A percentile compares a stretch with the other conserved stretches of the same genome.
phyloP scores from a whole-genome alignment of 163 green algal species.

The Coccomyxa subellipsoidea region DNA sequence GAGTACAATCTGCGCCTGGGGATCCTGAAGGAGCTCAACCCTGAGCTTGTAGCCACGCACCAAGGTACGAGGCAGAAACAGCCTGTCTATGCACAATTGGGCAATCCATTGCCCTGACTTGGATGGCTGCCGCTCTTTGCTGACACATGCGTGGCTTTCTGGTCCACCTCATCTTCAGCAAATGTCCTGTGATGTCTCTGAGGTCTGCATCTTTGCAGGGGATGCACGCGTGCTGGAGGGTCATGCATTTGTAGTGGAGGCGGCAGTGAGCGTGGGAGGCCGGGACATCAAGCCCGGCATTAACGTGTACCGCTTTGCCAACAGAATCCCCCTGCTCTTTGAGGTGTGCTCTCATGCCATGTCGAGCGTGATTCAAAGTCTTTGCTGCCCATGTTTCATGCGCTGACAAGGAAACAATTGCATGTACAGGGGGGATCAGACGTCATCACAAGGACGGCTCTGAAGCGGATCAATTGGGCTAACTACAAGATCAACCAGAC shows the following conservation, averaged over 20 bases:
- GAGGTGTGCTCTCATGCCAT: conserved; percentile 50
- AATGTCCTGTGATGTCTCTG: too few relatives aligned
- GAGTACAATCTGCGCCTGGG: conserved; percentile 98
- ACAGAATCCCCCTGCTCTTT: conserved; percentile 97
- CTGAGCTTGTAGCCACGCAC: conserved; percentile 91
- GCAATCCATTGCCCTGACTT: neutral
- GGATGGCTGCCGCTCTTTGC: too few relatives aligned
- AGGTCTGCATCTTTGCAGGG: too few relatives aligned
- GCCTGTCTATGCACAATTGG: neutral
- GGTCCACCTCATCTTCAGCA: neutral
- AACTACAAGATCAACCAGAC: conserved; percentile 95
- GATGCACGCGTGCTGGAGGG: conserved; percentile 88
- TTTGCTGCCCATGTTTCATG: too few relatives aligned
- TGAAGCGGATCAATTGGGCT: conserved; percentile 92
- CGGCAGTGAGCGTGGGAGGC: conserved; percentile 85
- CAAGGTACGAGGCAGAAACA: conserved; percentile 36
- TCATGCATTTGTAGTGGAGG: conserved; percentile 95
- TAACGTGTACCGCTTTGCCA: conserved; percentile 95
- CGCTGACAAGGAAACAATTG: too few relatives aligned
- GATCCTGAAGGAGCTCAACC: conserved; percentile 95
- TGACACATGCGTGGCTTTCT: neutral
- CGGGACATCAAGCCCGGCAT: conserved; percentile 80
- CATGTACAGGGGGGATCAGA: conserved; percentile 67
- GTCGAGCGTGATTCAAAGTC: neutral
- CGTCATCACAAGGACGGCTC: conserved; percentile 87